Conservation (phyloP, 257 asterid species). For the Nicotiana benthamiana region DNA sequence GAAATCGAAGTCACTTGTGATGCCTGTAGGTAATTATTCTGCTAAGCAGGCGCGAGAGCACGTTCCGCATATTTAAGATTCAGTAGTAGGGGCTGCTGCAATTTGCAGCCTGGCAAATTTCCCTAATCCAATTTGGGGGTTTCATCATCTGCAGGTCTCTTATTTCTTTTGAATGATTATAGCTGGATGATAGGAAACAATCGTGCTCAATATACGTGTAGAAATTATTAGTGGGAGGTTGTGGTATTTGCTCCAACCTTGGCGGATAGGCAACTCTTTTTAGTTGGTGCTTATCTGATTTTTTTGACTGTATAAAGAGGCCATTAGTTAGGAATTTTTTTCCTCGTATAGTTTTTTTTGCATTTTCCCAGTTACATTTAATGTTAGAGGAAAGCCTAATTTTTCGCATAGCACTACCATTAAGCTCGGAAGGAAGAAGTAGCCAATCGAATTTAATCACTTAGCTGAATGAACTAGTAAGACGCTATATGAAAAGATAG, state of each 20-base stretch:
- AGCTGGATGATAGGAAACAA: neutral
- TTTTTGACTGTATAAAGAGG: conserved; percentile 3
- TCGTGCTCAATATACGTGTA: neutral
- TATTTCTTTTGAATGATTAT: neutral
- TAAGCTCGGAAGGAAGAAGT: neutral
- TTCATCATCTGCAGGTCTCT: neutral
- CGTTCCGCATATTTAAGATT: neutral
- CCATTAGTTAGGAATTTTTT: conserved; percentile 3
- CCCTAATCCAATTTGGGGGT: neutral
- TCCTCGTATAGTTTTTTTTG: neutral
- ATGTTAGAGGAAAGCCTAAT: neutral
- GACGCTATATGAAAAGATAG: neutral
- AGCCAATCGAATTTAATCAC: neutral
- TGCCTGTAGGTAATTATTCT: neutral
- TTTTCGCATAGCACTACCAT: neutral
- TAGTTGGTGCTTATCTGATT: conserved; percentile 25
- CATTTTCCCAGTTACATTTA: no score
- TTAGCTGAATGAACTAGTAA: neutral
- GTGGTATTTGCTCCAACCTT: neutral
- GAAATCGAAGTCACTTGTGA: neutral
- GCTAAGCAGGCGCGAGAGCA: neutral
- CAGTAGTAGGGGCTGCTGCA: neutral
- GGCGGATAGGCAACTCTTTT: conserved; percentile 22
- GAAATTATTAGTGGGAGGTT: neutral
- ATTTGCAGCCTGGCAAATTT: neutral